Conservation (phyloP, 257 asterid species). For the Capsicum baccatum region DNA sequence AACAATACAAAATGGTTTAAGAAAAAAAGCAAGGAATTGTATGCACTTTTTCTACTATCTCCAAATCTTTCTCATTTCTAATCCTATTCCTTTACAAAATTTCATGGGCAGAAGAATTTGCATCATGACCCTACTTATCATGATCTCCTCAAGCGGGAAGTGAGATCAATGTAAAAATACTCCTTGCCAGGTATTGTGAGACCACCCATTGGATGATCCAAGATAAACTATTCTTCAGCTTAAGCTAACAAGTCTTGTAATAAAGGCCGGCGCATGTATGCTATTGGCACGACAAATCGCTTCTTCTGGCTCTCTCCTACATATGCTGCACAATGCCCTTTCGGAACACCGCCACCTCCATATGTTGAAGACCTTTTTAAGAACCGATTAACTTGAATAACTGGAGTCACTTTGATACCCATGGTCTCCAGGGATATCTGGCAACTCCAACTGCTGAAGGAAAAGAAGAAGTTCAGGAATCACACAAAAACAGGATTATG, state of each 20-base stretch:
- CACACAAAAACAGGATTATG: not conserved
- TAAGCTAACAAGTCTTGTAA: not conserved
- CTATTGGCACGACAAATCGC: not conserved
- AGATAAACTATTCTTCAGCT: not conserved
- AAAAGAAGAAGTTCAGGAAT: not conserved
- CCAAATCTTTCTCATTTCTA: too few relatives aligned
- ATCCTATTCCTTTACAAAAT: too few relatives aligned
- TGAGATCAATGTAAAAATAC: not conserved
- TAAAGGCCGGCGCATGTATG: not conserved
- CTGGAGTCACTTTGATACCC: constrained; percentile 8
- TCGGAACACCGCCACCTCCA: not conserved
- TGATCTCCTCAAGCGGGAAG: not conserved
- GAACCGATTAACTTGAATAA: not conserved
- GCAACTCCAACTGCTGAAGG: not conserved
- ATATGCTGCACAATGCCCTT: constrained; percentile 12
- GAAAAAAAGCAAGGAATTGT: too few relatives aligned
- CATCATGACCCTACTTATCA: not conserved
- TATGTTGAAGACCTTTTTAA: not conserved
- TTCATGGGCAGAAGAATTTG: too few relatives aligned
- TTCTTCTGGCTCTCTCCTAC: not conserved
- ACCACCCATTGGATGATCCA: not conserved
- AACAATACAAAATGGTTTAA: too few relatives aligned
- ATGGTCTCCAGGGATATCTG: not conserved
- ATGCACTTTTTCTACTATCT: too few relatives aligned
- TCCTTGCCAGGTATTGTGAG: not conserved